These are phyloP conservation scores for Liquidambar formosana DNA, from an alignment of 164 flowering plant genomes.

Conservation along the genomic window DNA sequence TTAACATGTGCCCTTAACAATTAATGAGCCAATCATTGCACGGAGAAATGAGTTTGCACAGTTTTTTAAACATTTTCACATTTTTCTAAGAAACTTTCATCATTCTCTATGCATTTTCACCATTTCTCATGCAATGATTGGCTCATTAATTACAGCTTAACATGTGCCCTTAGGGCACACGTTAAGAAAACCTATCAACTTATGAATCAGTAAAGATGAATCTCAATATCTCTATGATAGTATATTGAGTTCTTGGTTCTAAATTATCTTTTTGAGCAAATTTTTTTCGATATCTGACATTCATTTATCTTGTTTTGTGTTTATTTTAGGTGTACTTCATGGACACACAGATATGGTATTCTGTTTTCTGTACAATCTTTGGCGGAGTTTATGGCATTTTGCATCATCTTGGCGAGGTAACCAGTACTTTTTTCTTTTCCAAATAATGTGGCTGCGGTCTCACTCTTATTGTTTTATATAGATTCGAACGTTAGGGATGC, in stretches of 20 bases:
- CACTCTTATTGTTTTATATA: slow-evolving; percentile 22
- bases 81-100: too few relatives aligned
- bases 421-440: slow-evolving; percentile 1
- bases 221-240: too few relatives aligned
- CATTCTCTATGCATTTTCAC: too few relatives aligned
- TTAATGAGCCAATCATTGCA: too few relatives aligned
- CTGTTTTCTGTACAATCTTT: slow-evolving; percentile 59
- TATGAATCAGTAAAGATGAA: not conserved
- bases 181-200: not conserved
- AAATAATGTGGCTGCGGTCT: slow-evolving; percentile 5
- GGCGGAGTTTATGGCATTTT: slow-evolving; percentile 69
- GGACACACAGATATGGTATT: slow-evolving; percentile 82
- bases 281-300: slow-evolving; percentile 1
- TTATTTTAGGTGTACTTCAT: slow-evolving; percentile 60
- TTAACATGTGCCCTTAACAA: too few relatives aligned
- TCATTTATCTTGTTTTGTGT: slow-evolving; percentile 2
- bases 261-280: not conserved
- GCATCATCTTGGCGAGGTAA: slow-evolving; percentile 96
- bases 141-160: too few relatives aligned
- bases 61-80: too few relatives aligned
- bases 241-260: not conserved
- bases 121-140: too few relatives aligned
- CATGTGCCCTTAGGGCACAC: too few relatives aligned
- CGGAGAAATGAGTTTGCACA: too few relatives aligned
- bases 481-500: slow-evolving; percentile 92